phyloP scores from a whole-genome alignment of 2,329 filamentous ascomycete genomes.

The Pseudocercospora fijiensis region DNA sequence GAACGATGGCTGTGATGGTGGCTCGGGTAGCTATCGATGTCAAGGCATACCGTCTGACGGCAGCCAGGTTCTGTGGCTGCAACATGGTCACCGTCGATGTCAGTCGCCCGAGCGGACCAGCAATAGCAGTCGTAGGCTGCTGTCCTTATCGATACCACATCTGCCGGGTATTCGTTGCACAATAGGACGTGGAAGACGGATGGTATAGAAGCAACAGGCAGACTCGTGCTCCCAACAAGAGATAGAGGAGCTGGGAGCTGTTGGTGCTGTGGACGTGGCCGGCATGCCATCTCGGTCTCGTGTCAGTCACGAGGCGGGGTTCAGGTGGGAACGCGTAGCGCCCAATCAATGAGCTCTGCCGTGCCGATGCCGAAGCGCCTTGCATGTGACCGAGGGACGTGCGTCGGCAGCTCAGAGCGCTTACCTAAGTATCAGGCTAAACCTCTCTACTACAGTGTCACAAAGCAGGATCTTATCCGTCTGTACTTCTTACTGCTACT shows the following conservation, averaged over 20 bases:
- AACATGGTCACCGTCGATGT: conserved; percentile 1
- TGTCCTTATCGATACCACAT: conserved; percentile 8
- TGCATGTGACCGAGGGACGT: background rate
- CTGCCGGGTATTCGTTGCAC: background rate
- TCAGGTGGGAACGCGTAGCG: background rate
- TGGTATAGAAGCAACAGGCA: background rate
- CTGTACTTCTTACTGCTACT: too few relatives aligned
- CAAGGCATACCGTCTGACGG: conserved; percentile 3
- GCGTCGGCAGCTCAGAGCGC: background rate
- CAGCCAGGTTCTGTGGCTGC: conserved; percentile 3
- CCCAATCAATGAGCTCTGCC: conserved; percentile 2
- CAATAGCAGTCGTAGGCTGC: conserved; percentile 3
- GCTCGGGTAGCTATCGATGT: conserved; percentile 11
- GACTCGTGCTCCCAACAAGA: background rate
- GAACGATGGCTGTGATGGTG: conserved; percentile 20
- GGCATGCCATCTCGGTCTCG: background rate
- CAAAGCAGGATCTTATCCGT: too few relatives aligned
- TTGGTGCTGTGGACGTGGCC: background rate
- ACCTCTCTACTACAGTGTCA: too few relatives aligned
- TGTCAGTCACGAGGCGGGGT: background rate
- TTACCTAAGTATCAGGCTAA: too few relatives aligned
- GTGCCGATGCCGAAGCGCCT: background rate
- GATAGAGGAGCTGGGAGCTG: background rate
- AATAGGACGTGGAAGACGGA: too few relatives aligned
- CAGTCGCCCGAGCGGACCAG: background rate